Conservation (phyloP, 768 basidiomycete species). For the Pleurotus platypus region DNA sequence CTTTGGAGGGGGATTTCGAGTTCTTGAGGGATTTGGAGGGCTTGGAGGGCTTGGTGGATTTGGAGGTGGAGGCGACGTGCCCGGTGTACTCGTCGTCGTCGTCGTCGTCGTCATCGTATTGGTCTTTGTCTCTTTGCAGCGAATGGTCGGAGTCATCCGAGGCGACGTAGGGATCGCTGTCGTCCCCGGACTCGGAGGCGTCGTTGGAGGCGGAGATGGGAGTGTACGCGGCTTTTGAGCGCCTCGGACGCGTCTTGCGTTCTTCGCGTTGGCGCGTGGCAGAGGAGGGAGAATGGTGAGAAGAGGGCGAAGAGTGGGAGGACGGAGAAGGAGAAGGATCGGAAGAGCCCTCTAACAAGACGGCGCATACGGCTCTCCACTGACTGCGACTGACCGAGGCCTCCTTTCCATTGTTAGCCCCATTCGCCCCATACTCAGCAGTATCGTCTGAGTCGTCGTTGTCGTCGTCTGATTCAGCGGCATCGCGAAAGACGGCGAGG, state of each 20-base stretch:
- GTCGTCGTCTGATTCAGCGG: conserved; percentile 37
- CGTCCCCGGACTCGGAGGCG: too few species aligned
- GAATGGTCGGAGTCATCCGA: too few species aligned
- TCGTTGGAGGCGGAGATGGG: too few species aligned
- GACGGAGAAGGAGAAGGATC: too few species aligned
- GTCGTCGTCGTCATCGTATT: conserved; percentile 14
- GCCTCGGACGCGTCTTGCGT: neutral
- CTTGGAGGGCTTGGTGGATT: too few species aligned
- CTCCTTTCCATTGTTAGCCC: too few species aligned
- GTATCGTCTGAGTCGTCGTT: conserved; percentile 14
- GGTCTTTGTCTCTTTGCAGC: too few species aligned
- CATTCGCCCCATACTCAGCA: too few species aligned
- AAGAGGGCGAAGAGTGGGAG: neutral
- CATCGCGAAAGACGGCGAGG: conserved; percentile 69
- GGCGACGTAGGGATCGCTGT: too few species aligned
- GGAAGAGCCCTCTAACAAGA: conserved; percentile 48
- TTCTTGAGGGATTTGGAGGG: neutral
- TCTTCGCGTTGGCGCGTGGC: too few species aligned
- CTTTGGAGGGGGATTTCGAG: neutral
- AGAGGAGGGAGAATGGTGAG: neutral
- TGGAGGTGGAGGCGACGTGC: neutral
- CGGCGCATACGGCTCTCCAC: conserved; percentile 79
- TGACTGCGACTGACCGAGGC: conserved; percentile 53
- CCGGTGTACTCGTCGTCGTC: conserved; percentile 32
- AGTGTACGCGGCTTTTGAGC: conserved; percentile 13